These are phyloP conservation scores for Xylaria venustula DNA, from an alignment of 495 filamentous ascomycete genomes.

Conservation along the genomic window DNA sequence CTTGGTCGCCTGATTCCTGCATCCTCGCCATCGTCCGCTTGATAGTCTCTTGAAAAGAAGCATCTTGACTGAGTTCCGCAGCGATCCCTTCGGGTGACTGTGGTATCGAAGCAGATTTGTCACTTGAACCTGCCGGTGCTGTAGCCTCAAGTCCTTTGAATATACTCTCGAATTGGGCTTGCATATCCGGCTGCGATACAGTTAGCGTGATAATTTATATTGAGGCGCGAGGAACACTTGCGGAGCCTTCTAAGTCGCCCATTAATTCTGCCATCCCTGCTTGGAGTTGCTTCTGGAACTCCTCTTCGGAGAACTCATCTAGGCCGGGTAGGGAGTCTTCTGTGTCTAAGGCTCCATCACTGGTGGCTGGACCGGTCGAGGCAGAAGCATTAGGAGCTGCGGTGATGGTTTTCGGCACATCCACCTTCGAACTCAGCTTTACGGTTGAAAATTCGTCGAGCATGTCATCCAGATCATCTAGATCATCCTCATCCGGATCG, in stretches of 20 bases:
- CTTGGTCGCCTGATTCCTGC: slow-evolving; percentile 79
- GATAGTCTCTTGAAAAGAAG: slow-evolving; percentile 87
- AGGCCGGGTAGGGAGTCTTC: slow-evolving; percentile 17
- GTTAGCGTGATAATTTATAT: slow-evolving; percentile 7
- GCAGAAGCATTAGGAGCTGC: slow-evolving; percentile 10
- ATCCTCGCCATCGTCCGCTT: slow-evolving; percentile 89
- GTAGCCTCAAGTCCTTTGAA: slow-evolving; percentile 71
- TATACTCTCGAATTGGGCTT: slow-evolving; percentile 81
- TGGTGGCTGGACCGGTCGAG: slow-evolving; percentile 6
- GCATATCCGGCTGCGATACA: slow-evolving; percentile 63
- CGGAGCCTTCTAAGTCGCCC: slow-evolving; percentile 63
- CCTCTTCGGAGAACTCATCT: slow-evolving; percentile 56
- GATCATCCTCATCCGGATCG: slow-evolving; percentile 81
- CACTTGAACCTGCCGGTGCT: slow-evolving; percentile 33
- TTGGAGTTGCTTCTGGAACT: slow-evolving; percentile 81
- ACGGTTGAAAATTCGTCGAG: slow-evolving; percentile 80
- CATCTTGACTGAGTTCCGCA: slow-evolving; percentile 42
- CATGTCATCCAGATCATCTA: slow-evolving; percentile 92
- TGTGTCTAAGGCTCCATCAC: background rate
- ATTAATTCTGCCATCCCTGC: slow-evolving; percentile 83
- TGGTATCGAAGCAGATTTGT: slow-evolving; percentile 21
- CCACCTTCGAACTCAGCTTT: slow-evolving; percentile 50
- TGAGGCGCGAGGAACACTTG: slow-evolving; percentile 22
- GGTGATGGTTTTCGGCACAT: slow-evolving; percentile 40
- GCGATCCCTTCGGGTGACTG: slow-evolving; percentile 25